Evolutionary conservation across 2,329 filamentous ascomycete species (phyloP).

Genomic region (Fonsecaea pedrosoi): DNA sequence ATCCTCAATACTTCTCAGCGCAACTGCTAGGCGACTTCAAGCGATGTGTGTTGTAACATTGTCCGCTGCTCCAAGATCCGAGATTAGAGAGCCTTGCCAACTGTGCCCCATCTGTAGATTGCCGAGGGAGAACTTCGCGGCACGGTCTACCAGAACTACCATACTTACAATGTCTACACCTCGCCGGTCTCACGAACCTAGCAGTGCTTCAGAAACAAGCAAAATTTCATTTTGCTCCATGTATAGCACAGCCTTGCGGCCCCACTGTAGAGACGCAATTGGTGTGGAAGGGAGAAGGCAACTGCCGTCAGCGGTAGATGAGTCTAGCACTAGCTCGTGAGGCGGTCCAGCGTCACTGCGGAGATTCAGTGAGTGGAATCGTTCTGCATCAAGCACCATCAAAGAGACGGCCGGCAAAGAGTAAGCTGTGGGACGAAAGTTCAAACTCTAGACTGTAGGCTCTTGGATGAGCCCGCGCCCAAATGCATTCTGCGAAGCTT

Average conservation of each 20-base stretch:
- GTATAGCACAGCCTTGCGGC: neutral
- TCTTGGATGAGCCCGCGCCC: constrained; percentile 1
- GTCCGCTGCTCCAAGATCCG: neutral
- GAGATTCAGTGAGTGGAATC: neutral
- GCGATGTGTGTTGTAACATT: neutral
- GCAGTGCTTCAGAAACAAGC: neutral
- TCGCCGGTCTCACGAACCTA: neutral
- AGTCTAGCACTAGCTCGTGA: neutral
- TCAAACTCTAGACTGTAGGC: neutral
- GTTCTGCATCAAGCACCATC: neutral
- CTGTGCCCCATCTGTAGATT: constrained; percentile 5
- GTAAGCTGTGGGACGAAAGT: neutral
- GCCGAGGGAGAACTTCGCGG: neutral
- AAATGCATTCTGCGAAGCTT: neutral
- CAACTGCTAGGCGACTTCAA: neutral
- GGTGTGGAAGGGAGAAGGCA: neutral
- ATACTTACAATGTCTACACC: neutral
- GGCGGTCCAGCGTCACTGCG: neutral
- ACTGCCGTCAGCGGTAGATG: neutral
- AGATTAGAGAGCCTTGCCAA: neutral
- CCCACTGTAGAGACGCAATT: neutral
- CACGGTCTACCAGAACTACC: neutral
- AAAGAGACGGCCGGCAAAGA: neutral
- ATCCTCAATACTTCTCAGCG: neutral
- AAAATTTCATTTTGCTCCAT: neutral